These are phyloP conservation scores for Hanseniaspora taiwanica DNA, from an alignment of 805 yeast species.

Conservation along the genomic window DNA sequence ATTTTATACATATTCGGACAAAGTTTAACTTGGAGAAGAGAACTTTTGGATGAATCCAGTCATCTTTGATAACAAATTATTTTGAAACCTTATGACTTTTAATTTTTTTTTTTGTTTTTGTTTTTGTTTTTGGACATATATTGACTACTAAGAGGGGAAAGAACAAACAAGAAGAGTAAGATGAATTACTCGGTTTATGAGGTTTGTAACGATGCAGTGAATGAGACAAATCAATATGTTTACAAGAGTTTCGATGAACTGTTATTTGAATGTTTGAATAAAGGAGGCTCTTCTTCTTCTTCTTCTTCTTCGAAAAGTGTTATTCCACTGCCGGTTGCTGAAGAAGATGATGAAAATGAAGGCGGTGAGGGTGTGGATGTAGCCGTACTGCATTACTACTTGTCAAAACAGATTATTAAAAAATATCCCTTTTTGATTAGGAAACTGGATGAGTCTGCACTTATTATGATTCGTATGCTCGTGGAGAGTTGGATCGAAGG, in stretches of 20 bases:
- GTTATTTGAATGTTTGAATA: slow-evolving; percentile 10
- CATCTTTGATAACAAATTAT: neutral
- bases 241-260: slow-evolving; percentile 22
- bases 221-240: slow-evolving; percentile 12
- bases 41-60: neutral
- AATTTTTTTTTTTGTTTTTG: neutral
- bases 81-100: neutral
- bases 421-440: slow-evolving; percentile 18
- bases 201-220: slow-evolving; percentile 18
- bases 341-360: slow-evolving; percentile 15
- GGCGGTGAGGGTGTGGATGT: slow-evolving; percentile 22
- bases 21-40: neutral
- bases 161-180: neutral
- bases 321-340: neutral
- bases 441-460: slow-evolving; percentile 25
- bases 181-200: slow-evolving; percentile 21
- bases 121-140: neutral
- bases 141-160: neutral
- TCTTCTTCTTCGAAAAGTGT: neutral
- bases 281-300: slow-evolving; percentile 6
- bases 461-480: slow-evolving; percentile 24
- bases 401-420: slow-evolving; percentile 18
- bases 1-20: too few species aligned
- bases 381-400: slow-evolving; percentile 25
- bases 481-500: slow-evolving; percentile 28